Percentiles rank a stretch among this genome's conserved stretches.
Evolutionary conservation across 139 green algal species (phyloP).

Genomic region (Chlamydomonas asymmetrica): DNA sequence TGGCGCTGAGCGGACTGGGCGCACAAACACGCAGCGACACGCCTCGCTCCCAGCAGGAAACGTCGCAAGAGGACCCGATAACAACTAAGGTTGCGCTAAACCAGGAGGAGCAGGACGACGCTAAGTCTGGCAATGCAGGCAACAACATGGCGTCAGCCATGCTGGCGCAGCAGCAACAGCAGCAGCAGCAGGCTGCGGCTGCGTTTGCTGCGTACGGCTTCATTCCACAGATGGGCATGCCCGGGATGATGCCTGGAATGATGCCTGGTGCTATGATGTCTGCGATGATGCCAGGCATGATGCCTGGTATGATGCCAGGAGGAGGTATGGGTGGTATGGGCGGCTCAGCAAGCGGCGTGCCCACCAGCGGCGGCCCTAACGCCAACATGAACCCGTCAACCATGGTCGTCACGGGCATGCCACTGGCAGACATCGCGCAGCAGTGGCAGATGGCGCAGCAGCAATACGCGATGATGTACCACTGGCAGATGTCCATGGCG

Average conservation of each 20-base stretch:
- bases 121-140: constrained; percentile 8
- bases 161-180: not conserved
- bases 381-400: too few species aligned
- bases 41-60: constrained; percentile 24
- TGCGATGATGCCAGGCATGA: too few species aligned
- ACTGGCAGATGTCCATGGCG: constrained; percentile 44
- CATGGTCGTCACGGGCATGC: constrained; percentile 42
- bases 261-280: too few species aligned
- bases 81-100: constrained; percentile 15
- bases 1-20: not conserved
- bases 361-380: not conserved
- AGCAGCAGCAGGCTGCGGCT: not conserved
- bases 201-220: too few species aligned
- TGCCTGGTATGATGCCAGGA: too few species aligned
- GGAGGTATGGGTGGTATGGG: too few species aligned
- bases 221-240: too few species aligned
- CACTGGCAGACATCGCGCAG: constrained; percentile 47
- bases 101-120: constrained; percentile 26
- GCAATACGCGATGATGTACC: constrained; percentile 45
- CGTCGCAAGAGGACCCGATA: constrained; percentile 31
- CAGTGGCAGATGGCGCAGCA: constrained; percentile 50
- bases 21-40: constrained; percentile 1
- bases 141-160: constrained; percentile 8
- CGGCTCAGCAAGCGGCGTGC: too few species aligned
- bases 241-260: too few species aligned